A percentile compares a stretch with the other conserved stretches of the same genome.
Evolutionary conservation across 192 early-diverging fungal species (phyloP).

Genomic region (Backusella circina): DNA sequence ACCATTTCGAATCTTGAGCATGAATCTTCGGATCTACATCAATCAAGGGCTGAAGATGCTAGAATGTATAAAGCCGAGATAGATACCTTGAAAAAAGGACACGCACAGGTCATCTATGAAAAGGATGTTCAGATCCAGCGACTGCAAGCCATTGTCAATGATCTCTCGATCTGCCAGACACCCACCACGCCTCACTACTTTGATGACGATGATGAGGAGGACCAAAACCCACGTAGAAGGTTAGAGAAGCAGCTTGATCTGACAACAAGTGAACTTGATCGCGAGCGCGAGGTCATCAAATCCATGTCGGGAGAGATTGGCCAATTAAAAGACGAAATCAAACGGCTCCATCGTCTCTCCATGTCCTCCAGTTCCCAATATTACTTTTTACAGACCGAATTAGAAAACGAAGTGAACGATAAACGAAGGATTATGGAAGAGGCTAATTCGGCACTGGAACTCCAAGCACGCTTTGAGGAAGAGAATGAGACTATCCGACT

Average conservation of each 20-base stretch:
- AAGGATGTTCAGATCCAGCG: slow-evolving; percentile 29
- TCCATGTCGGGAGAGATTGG: not conserved
- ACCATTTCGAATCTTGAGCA: slow-evolving; percentile 22
- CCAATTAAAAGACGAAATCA: not conserved
- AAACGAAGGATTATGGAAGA: slow-evolving; percentile 26
- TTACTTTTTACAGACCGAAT: slow-evolving; percentile 8
- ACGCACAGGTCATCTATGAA: slow-evolving; percentile 20
- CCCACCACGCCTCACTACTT: not conserved
- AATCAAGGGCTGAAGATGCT: slow-evolving; percentile 36
- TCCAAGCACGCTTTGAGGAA: slow-evolving; percentile 12
- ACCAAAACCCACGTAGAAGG: not conserved
- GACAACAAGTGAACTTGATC: slow-evolving; percentile 1
- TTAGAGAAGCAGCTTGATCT: slow-evolving; percentile 33
- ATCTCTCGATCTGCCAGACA: not conserved
- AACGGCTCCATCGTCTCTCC: not conserved
- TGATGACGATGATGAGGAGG: not conserved
- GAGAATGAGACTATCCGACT: slow-evolving; percentile 12
- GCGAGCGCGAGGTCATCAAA: not conserved
- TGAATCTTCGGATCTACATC: slow-evolving; percentile 34
- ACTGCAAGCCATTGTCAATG: not conserved
- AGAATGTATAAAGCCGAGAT: slow-evolving; percentile 34
- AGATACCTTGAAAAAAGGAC: slow-evolving; percentile 35
- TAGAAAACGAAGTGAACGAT: slow-evolving; percentile 21
- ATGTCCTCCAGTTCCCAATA: not conserved
- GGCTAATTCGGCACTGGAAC: slow-evolving; percentile 8